Percentiles rank a stretch among this genome's conserved stretches.
These are phyloP conservation scores for Tulasnella sp. DNA, from an alignment of 768 basidiomycete genomes.

Conservation along the genomic window DNA sequence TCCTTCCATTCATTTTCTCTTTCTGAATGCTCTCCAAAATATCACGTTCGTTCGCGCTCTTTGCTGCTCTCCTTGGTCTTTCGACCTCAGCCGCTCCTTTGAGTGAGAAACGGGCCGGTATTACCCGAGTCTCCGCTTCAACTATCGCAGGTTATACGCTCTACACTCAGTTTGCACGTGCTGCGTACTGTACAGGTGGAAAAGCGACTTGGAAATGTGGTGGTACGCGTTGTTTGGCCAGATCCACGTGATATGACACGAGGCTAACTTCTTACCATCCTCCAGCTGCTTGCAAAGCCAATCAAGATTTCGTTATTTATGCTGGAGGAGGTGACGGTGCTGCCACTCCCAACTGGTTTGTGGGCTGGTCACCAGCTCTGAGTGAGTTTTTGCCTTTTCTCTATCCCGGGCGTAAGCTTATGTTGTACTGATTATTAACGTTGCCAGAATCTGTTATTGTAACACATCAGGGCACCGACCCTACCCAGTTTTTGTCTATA, in stretches of 20 bases:
- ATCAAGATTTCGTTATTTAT: neutral
- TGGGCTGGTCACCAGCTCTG: conserved; percentile 1
- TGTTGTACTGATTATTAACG: too few relatives aligned
- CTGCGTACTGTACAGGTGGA: conserved; percentile 1
- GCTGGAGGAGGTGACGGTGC: conserved; percentile 2
- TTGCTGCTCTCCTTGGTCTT: neutral
- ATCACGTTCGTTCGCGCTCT: too few relatives aligned
- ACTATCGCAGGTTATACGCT: neutral
- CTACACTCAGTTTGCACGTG: neutral
- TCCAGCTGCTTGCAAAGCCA: neutral
- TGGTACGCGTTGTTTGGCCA: neutral
- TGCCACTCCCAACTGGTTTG: neutral
- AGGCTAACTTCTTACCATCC: neutral
- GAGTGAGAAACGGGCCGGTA: neutral
- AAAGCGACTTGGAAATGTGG: neutral
- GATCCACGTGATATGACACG: neutral
- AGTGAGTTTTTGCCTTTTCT: too few relatives aligned
- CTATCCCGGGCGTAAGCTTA: too few relatives aligned
- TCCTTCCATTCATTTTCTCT: too few relatives aligned
- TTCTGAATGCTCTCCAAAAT: too few relatives aligned
- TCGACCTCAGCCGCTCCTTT: too few relatives aligned
- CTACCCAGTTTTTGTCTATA: neutral
- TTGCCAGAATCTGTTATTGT: neutral
- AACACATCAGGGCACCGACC: conserved; percentile 5
- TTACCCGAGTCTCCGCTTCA: neutral